A percentile compares a stretch with the other conserved stretches of the same genome.
Conservation (phyloP, 2,329 filamentous ascomycete species). For the Arthrobotrys musiformis region DNA sequence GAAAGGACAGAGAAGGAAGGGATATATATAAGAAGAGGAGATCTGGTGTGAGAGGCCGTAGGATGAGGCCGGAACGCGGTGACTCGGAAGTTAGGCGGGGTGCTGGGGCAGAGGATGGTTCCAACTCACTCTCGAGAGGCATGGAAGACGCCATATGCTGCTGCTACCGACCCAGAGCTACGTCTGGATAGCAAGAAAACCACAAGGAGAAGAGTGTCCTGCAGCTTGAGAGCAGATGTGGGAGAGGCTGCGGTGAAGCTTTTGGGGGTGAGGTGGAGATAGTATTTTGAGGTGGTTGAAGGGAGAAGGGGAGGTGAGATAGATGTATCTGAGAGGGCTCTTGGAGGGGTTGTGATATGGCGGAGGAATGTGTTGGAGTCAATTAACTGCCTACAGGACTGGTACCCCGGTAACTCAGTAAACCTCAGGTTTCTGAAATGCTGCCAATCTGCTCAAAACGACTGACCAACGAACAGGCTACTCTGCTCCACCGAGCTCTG, state of each 20-base stretch:
- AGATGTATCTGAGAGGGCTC: background rate
- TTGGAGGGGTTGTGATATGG: conserved; percentile 44
- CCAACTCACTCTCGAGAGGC: conserved; percentile 48
- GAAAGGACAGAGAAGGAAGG: background rate
- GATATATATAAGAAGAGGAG: background rate
- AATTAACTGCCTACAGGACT: background rate
- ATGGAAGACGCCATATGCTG: conserved; percentile 47
- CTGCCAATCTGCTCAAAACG: conserved; percentile 33
- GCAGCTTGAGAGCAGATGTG: background rate
- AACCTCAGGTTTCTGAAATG: background rate
- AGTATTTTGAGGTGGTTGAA: too few relatives aligned
- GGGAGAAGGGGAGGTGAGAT: conserved; percentile 1
- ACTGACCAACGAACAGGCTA: too few relatives aligned
- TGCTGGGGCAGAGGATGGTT: conserved; percentile 13
- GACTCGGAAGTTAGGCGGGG: conserved; percentile 55
- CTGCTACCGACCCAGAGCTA: conserved; percentile 27
- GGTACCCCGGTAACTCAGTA: background rate
- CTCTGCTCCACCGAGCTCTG: conserved; percentile 18
- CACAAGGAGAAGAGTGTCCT: background rate
- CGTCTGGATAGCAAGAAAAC: conserved; percentile 21
- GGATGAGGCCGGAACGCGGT: background rate
- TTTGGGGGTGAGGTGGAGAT: background rate
- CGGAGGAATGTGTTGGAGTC: conserved; percentile 33
- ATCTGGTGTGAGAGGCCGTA: background rate
- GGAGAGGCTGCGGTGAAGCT: background rate